Evolutionary conservation across 345 rosid species (phyloP).

Genomic region (Salix koriyanagi): DNA sequence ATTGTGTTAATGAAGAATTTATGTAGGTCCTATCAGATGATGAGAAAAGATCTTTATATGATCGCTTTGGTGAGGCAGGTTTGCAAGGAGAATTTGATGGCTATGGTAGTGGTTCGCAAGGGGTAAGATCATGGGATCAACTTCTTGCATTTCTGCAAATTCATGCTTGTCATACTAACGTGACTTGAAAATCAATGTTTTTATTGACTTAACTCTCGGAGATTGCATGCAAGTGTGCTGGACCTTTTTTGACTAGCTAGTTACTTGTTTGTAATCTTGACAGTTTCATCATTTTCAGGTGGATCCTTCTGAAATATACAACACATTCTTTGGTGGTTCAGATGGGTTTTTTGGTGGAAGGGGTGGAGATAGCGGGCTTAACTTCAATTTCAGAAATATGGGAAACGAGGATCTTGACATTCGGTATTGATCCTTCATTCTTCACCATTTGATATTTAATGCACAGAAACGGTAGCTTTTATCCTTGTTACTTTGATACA

Average conservation of each 20-base stretch:
- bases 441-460: neutral
- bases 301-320: slow-evolving; percentile 80
- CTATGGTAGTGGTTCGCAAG: slow-evolving; percentile 40
- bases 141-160: slow-evolving; percentile 4
- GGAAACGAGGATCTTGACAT: slow-evolving; percentile 64
- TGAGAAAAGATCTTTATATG: slow-evolving; percentile 83
- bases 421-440: slow-evolving; percentile 37
- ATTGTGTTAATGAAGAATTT: slow-evolving; percentile 36
- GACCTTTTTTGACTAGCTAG: neutral
- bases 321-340: slow-evolving; percentile 77
- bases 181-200: too few relatives aligned
- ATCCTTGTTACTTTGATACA: neutral
- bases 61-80: slow-evolving; percentile 80
- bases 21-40: slow-evolving; percentile 91
- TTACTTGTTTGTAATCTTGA: slow-evolving; percentile 1
- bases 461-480: neutral
- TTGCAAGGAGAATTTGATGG: slow-evolving; percentile 57
- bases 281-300: slow-evolving; percentile 39
- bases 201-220: too few relatives aligned
- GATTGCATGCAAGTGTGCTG: too few relatives aligned
- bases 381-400: slow-evolving; percentile 50
- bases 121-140: slow-evolving; percentile 42
- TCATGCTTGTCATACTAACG: neutral
- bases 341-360: slow-evolving; percentile 61
- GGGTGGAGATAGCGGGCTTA: slow-evolving; percentile 51